Conservation (phyloP, 2,329 filamentous ascomycete genomes). For the Podosphaera fusca region DNA sequence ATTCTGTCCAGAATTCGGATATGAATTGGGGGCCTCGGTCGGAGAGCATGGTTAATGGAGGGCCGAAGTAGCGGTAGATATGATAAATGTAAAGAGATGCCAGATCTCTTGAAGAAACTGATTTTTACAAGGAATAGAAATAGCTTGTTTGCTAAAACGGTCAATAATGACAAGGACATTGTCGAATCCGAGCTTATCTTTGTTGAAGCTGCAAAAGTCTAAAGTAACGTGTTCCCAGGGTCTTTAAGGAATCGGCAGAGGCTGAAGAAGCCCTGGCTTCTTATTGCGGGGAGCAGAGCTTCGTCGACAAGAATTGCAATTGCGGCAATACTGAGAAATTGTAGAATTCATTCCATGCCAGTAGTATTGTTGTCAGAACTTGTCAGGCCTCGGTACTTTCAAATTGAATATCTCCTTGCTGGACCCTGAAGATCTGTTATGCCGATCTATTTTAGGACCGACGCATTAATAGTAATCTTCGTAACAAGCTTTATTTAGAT, state of each 20-base stretch:
- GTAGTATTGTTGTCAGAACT: neutral
- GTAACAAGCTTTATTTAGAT: no score
- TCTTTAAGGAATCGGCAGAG: neutral
- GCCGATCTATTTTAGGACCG: no score
- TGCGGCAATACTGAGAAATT: neutral
- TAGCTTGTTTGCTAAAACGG: neutral
- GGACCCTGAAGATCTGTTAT: no score
- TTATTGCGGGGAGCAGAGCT: neutral
- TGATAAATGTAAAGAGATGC: no score
- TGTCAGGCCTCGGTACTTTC: no score
- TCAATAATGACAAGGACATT: neutral
- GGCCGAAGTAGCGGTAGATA: no score
- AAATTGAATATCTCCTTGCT: no score
- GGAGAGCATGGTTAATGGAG: no score
- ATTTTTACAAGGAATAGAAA: neutral
- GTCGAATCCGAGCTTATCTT: neutral
- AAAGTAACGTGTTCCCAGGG: slow-evolving; percentile 2
- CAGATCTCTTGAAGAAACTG: no score
- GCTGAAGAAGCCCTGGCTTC: slow-evolving; percentile 2
- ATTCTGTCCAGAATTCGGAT: slow-evolving; percentile 4
- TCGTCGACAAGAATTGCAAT: neutral
- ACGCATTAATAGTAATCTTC: no score
- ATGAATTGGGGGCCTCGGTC: slow-evolving; percentile 1
- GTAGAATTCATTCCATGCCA: neutral
- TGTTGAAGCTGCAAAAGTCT: no score